A percentile compares a stretch with the other conserved stretches of the same genome.
phyloP scores from a whole-genome alignment of 176 grass and related monocot genomes.

The Rhynchospora breviuscula region DNA sequence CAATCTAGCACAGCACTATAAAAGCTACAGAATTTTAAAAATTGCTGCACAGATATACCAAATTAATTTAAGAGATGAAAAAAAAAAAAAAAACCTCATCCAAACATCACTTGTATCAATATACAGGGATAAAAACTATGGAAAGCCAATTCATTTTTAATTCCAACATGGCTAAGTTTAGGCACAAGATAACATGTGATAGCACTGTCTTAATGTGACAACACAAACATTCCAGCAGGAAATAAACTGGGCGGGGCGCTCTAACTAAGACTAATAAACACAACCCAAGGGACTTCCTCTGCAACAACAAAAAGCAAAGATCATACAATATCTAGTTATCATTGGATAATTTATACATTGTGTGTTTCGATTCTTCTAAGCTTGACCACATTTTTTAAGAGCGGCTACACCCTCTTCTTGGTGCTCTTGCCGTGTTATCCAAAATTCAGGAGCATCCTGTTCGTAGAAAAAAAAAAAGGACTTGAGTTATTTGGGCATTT shows the following conservation, averaged over 20 bases:
- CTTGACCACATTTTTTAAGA: conserved; percentile 83
- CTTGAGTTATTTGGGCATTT: not conserved
- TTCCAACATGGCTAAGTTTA: not conserved
- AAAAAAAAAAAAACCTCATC: not conserved
- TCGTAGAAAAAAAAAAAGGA: not conserved
- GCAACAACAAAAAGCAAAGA: not conserved
- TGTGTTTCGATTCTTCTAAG: conserved; percentile 23
- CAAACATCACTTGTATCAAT: not conserved
- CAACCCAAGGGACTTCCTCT: not conserved
- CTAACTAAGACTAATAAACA: not conserved
- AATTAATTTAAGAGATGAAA: not conserved
- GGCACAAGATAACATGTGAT: not conserved
- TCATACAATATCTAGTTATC: not conserved
- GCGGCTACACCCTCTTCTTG: conserved; percentile 75
- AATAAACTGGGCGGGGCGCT: not conserved
- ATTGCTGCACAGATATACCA: not conserved
- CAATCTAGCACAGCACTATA: not conserved
- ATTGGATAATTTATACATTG: not conserved
- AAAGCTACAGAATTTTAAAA: not conserved
- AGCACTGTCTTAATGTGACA: not conserved
- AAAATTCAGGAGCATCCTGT: conserved; percentile 90
- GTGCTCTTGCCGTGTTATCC: conserved; percentile 94
- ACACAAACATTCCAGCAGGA: not conserved
- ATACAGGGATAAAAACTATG: not conserved
- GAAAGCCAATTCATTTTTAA: not conserved